Percentiles rank a stretch among this genome's conserved stretches.
phyloP scores from a whole-genome alignment of 2,329 filamentous ascomycete genomes.

The Leptographium wingfieldii region DNA sequence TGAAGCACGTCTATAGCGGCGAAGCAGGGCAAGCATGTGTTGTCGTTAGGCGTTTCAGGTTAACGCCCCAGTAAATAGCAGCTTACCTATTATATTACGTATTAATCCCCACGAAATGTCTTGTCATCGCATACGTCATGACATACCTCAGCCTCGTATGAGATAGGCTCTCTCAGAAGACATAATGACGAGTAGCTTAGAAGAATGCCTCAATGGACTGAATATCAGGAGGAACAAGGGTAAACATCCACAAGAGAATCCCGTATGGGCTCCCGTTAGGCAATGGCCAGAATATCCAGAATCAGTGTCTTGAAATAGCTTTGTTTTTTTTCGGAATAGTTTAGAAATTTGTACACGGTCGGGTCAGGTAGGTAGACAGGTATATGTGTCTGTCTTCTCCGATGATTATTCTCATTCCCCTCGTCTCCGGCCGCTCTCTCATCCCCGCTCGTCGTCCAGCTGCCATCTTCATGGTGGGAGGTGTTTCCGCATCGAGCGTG shows the following conservation, averaged over 20 bases:
- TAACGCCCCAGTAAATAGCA: neutral
- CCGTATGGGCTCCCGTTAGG: neutral
- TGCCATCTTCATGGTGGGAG: neutral
- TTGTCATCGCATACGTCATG: no score
- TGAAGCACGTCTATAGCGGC: neutral
- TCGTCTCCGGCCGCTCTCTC: neutral
- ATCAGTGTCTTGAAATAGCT: neutral
- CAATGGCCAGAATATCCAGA: neutral
- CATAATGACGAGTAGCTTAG: no score
- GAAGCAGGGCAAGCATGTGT: neutral
- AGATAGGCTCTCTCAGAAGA: no score
- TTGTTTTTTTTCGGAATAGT: neutral
- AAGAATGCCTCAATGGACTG: no score
- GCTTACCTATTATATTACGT: neutral
- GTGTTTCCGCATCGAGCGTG: neutral
- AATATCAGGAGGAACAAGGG: no score
- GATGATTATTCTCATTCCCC: neutral
- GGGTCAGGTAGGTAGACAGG: neutral
- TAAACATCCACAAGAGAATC: no score
- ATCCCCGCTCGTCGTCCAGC: neutral
- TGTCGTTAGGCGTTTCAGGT: neutral
- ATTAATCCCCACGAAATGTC: neutral
- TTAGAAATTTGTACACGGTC: neutral
- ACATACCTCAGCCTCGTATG: no score
- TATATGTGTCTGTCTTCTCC: neutral